Percentiles rank a stretch among this genome's conserved stretches.
Conservation (phyloP, 371 early-diverging fungal species). For the Mucor piriformis region DNA sequence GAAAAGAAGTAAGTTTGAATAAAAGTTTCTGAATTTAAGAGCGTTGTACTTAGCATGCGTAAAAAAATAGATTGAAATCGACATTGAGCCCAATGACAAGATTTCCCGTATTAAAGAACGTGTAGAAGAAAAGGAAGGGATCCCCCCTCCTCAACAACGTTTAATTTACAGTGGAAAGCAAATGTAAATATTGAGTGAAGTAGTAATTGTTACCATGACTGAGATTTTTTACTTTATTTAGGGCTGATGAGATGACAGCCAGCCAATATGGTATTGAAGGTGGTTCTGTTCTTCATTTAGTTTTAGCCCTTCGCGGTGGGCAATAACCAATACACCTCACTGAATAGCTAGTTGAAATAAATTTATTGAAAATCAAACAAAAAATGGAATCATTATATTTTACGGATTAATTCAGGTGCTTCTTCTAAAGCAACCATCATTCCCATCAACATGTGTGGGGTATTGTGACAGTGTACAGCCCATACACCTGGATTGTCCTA, state of each 20-base stretch:
- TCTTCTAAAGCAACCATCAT: slow-evolving; percentile 52
- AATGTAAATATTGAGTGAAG: slow-evolving; percentile 60
- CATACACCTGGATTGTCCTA: slow-evolving; percentile 52
- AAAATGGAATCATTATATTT: not conserved
- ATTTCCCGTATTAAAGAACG: slow-evolving; percentile 91
- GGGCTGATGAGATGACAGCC: slow-evolving; percentile 88
- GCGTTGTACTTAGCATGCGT: not conserved
- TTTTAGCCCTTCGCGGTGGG: slow-evolving; percentile 98
- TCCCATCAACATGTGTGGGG: slow-evolving; percentile 46
- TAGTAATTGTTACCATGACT: not conserved
- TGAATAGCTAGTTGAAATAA: not conserved
- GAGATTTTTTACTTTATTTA: slow-evolving; percentile 25
- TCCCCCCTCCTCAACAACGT: slow-evolving; percentile 95
- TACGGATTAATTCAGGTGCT: slow-evolving; percentile 28
- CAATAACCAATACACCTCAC: slow-evolving; percentile 17
- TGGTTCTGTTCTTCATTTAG: slow-evolving; percentile 95
- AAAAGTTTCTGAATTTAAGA: not conserved
- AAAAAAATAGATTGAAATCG: slow-evolving; percentile 81
- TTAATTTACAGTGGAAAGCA: slow-evolving; percentile 95
- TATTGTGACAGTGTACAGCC: slow-evolving; percentile 51
- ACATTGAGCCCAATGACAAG: slow-evolving; percentile 89
- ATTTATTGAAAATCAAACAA: not conserved
- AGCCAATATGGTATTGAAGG: slow-evolving; percentile 80
- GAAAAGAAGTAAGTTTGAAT: slow-evolving; percentile 77
- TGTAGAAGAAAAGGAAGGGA: slow-evolving; percentile 97